Conservation (phyloP, 78 protist species). For the Dictyostelium firmibasis region DNA sequence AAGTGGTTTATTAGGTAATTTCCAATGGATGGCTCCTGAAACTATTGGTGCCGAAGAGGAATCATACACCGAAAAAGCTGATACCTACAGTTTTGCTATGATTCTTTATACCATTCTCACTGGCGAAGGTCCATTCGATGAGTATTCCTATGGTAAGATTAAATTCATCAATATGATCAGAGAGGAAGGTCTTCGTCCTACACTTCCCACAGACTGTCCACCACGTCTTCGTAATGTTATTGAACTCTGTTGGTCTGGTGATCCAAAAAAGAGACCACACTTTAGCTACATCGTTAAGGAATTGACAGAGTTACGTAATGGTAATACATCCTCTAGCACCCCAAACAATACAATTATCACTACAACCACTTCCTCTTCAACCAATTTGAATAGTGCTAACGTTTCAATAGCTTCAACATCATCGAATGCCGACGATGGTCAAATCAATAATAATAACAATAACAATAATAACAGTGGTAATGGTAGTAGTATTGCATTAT, state of each 20-base stretch:
- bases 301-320: conserved; percentile 19
- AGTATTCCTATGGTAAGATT: conserved; percentile 22
- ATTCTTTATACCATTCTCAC: conserved; percentile 66
- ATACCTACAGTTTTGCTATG: conserved; percentile 77
- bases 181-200: conserved; percentile 69
- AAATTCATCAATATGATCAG: conserved; percentile 67
- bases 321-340: neutral
- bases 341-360: neutral
- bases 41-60: conserved; percentile 77
- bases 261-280: conserved; percentile 54
- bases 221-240: conserved; percentile 21
- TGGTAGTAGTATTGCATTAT: neutral
- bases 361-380: neutral
- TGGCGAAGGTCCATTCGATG: conserved; percentile 57
- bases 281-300: conserved; percentile 33
- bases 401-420: neutral
- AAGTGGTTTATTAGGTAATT: conserved; percentile 44
- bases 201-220: conserved; percentile 59
- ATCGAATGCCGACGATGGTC: neutral
- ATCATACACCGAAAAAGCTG: conserved; percentile 74
- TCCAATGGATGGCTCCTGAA: conserved; percentile 84
- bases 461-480: neutral
- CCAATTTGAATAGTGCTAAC: neutral
- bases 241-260: conserved; percentile 69
- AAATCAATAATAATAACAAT: neutral